Evolutionary conservation across 768 basidiomycete genomes (phyloP).

Genomic region (Clavaria fumosa): DNA sequence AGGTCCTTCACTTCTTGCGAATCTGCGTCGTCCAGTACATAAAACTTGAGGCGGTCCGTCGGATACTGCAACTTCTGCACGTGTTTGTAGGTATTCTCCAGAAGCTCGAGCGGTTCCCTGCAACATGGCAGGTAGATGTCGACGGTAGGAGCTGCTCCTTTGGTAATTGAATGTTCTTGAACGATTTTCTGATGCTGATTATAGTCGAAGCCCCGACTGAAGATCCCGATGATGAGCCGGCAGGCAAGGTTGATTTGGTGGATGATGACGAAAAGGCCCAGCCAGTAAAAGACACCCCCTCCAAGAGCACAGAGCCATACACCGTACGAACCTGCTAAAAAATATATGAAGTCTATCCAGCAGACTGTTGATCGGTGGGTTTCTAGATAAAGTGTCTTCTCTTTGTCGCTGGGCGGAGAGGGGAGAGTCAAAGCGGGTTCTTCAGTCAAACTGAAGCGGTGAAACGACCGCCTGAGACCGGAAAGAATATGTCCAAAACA

Average conservation of each 20-base stretch:
- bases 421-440: constrained; percentile 13
- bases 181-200: constrained; percentile 12
- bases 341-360: constrained; percentile 16
- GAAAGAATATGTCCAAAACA: too few relatives aligned
- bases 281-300: constrained; percentile 15
- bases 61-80: constrained; percentile 15
- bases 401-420: constrained; percentile 13
- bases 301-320: constrained; percentile 18
- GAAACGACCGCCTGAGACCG: too few relatives aligned
- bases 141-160: constrained; percentile 15
- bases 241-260: constrained; percentile 15
- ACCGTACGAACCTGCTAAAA: constrained; percentile 15
- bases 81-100: constrained; percentile 20
- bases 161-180: constrained; percentile 11
- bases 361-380: constrained; percentile 13
- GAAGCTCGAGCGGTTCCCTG: constrained; percentile 17
- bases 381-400: constrained; percentile 13
- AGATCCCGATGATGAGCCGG: constrained; percentile 15
- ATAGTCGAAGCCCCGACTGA: constrained; percentile 15
- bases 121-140: constrained; percentile 19
- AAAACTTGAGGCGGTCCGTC: constrained; percentile 16
- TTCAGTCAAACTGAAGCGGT: constrained; percentile 12
- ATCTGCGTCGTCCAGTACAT: constrained; percentile 18
- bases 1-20: constrained; percentile 13
- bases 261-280: constrained; percentile 8